Evolutionary conservation across 2,329 filamentous ascomycete species (phyloP), one percentile per base, ranked within the genome.

Genomic region (Colletotrichum sp.): DNA sequence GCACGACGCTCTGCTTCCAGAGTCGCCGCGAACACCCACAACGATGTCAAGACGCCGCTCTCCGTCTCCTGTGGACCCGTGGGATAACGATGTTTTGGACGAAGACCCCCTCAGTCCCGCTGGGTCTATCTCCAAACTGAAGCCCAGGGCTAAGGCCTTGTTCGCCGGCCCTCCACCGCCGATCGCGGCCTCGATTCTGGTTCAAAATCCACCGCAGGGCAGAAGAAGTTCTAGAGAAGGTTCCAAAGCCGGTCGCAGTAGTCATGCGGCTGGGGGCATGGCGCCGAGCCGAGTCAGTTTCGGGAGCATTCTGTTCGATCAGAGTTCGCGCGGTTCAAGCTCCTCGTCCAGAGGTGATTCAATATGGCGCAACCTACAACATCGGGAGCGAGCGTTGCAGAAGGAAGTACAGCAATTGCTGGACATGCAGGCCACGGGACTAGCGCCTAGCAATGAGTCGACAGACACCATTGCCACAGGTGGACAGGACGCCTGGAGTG

Each of bases 161-260:
- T 90, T 90, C 72, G 79, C 83, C 4, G 88, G 88, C 2, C 89
- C 89, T 1, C 89, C 89, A 0, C 88, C 89, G 1, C 89, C 89
- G 6, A 90, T 91, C 72, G 85, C 87, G 2, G 78, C 82, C 7
- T 89, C 89, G 0, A 82, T 85, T 4, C 74, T 87, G 24, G 70
- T 87, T 4, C 83, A 83, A 36, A 24, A 65, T 34, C 30, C 67
- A 16, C 24, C 74, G 13, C 52, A 70, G 18, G 52, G 7, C 2
- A 75, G 55, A 61, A 60, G 36, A 28, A 28, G 30, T 39, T 55
- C 60, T 10, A 55, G 69, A 18, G 60, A 30, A 26, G 21, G 28
- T 24, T 55, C 68, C 21, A 60, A 9, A 60, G 28, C 63, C 16
- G 14, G 39, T 24, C 39, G 32, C n/a, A 68, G 43, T 28, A n/a